phyloP scores from a whole-genome alignment of 2,329 filamentous ascomycete genomes.

The Zelopaecilomyces penicillatus region DNA sequence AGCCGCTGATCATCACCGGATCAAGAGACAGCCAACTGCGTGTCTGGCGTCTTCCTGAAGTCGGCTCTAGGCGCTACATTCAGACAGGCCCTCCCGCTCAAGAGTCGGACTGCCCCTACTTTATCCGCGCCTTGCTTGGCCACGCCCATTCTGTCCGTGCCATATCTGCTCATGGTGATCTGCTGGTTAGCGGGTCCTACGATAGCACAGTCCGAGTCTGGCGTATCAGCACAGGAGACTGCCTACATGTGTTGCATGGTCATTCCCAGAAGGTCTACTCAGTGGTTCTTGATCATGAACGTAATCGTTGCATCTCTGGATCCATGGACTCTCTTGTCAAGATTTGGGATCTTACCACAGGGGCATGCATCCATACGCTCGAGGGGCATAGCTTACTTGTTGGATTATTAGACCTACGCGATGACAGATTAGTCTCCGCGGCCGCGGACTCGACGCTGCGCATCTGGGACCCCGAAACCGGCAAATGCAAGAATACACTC shows the following conservation, averaged over 20 bases:
- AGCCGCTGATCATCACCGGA: constrained; percentile 93
- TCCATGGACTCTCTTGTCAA: constrained; percentile 98
- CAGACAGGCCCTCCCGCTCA: constrained; percentile 68
- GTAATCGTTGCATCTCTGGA: constrained; percentile 92
- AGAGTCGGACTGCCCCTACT: constrained; percentile 83
- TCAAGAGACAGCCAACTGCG: constrained; percentile 89
- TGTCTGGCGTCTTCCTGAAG: constrained; percentile 86
- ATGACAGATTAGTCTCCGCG: constrained; percentile 85
- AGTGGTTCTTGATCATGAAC: constrained; percentile 83
- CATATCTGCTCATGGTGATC: constrained; percentile 90
- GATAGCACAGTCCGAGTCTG: constrained; percentile 92
- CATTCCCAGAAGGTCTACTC: constrained; percentile 95
- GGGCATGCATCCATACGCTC: constrained; percentile 75
- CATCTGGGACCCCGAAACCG: constrained; percentile 94
- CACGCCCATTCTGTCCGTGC: constrained; percentile 92
- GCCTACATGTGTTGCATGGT: constrained; percentile 72
- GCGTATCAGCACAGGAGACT: constrained; percentile 93
- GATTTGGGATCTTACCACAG: constrained; percentile 90
- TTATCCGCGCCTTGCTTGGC: constrained; percentile 76
- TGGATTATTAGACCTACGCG: constrained; percentile 79
- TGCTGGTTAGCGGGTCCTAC: constrained; percentile 94
- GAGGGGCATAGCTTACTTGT: constrained; percentile 91
- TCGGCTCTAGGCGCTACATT: constrained; percentile 67
- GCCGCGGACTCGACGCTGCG: constrained; percentile 91
- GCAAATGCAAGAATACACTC: constrained; percentile 80